phyloP scores from a whole-genome alignment of 345 rosid species.

The Excoecaria cochinchinensis region DNA sequence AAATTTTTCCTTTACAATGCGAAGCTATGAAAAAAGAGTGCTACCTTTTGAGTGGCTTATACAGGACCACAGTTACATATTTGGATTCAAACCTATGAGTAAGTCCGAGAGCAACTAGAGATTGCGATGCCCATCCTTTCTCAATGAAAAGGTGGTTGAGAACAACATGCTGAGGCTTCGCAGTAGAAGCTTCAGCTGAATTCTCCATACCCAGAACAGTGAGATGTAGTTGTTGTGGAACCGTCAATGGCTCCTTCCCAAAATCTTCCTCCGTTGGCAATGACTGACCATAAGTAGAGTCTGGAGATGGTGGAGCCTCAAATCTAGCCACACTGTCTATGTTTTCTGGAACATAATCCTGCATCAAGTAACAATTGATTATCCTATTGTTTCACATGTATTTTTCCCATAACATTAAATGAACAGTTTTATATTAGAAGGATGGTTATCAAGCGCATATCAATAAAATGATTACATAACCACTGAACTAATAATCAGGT shows the following conservation, averaged over 20 bases:
- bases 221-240: slow-evolving; percentile 74
- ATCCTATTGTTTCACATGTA: neutral
- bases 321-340: slow-evolving; percentile 74
- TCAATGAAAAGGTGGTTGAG: slow-evolving; percentile 86
- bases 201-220: slow-evolving; percentile 57
- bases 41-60: slow-evolving; percentile 72
- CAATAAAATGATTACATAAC: neutral
- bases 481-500: neutral
- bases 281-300: slow-evolving; percentile 59
- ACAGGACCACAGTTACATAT: slow-evolving; percentile 84
- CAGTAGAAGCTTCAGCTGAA: slow-evolving; percentile 44
- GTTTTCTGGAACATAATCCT: slow-evolving; percentile 76
- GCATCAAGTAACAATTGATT: slow-evolving; percentile 19
- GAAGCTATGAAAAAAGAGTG: neutral
- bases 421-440: neutral
- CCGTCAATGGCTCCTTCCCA: slow-evolving; percentile 65
- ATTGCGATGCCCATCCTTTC: slow-evolving; percentile 74
- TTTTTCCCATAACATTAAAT: neutral
- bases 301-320: slow-evolving; percentile 82
- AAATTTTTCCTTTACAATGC: slow-evolving; percentile 25
- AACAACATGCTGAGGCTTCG: slow-evolving; percentile 78
- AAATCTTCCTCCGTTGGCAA: slow-evolving; percentile 68
- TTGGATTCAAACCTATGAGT: slow-evolving; percentile 88
- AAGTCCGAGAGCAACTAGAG: slow-evolving; percentile 75
- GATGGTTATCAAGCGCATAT: neutral